A percentile compares a stretch with the other conserved stretches of the same genome.
Evolutionary conservation across 495 filamentous ascomycete genomes (phyloP).

Genomic region (Glarea lozoyensis): DNA sequence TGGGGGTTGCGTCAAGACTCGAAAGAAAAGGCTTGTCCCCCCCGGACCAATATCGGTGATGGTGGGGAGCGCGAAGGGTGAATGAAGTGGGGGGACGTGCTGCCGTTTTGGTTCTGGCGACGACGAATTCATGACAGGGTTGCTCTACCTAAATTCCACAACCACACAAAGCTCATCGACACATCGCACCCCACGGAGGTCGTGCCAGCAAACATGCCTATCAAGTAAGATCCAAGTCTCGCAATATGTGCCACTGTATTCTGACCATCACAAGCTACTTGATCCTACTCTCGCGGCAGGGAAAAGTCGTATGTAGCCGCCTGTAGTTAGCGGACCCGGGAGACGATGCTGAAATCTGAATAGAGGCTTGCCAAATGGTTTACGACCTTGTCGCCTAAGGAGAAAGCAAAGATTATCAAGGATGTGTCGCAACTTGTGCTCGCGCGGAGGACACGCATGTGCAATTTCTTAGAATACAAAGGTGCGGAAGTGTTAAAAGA

Average conservation of each 20-base stretch:
- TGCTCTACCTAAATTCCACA: too few species aligned
- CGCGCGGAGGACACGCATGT: slow-evolving; percentile 93
- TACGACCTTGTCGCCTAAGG: slow-evolving; percentile 92
- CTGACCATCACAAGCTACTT: slow-evolving; percentile 62
- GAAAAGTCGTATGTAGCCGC: slow-evolving; percentile 82
- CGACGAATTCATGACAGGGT: too few species aligned
- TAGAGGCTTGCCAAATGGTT: slow-evolving; percentile 99
- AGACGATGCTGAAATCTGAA: slow-evolving; percentile 26
- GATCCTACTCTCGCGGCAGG: slow-evolving; percentile 93
- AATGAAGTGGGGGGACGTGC: too few species aligned
- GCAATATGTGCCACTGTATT: slow-evolving; percentile 23
- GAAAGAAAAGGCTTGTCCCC: too few species aligned
- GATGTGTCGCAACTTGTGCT: slow-evolving; percentile 98
- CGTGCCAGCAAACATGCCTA: slow-evolving; percentile 44
- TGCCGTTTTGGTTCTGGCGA: too few species aligned
- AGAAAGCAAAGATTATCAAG: slow-evolving; percentile 99
- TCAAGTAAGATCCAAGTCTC: slow-evolving; percentile 38
- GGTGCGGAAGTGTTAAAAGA: slow-evolving; percentile 37
- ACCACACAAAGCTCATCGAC: neutral
- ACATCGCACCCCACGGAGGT: too few species aligned
- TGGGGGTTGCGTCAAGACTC: too few species aligned
- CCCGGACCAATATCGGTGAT: neutral
- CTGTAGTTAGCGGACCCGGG: slow-evolving; percentile 11
- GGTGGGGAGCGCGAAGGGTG: neutral
- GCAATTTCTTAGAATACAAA: slow-evolving; percentile 99